A percentile compares a stretch with the other conserved stretches of the same genome.
These are phyloP conservation scores for Entomortierella lignicola DNA, from an alignment of 192 early-diverging fungal species.

Conservation along the genomic window DNA sequence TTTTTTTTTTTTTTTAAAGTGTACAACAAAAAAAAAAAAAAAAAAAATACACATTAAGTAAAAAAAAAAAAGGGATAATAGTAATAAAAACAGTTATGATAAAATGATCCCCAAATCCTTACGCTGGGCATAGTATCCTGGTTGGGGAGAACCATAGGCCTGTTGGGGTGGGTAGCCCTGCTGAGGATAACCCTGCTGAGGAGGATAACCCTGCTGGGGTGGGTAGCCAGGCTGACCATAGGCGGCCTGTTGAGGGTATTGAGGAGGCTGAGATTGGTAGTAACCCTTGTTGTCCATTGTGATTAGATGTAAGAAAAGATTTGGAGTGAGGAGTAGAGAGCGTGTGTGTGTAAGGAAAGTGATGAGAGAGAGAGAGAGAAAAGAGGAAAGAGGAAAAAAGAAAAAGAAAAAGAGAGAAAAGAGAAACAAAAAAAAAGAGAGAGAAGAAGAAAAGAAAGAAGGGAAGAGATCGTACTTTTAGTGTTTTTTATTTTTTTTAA, in stretches of 20 bases:
- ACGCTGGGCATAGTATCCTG: constrained; percentile 15
- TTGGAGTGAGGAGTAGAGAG: constrained; percentile 4
- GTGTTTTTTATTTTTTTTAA: no score
- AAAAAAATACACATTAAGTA: no score
- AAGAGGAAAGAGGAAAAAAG: neutral
- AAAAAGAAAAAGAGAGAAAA: neutral
- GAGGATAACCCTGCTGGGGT: constrained; percentile 11
- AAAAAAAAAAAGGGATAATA: no score
- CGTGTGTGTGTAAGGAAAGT: neutral
- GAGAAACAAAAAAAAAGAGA: constrained; percentile 1
- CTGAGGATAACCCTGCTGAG: constrained; percentile 1
- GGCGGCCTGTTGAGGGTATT: constrained; percentile 30
- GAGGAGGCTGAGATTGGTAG: constrained; percentile 30
- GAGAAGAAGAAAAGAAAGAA: neutral
- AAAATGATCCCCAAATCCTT: no score
- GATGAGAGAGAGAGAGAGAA: neutral
- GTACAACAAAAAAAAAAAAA: neutral
- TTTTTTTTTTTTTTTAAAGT: no score
- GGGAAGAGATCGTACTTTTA: no score
- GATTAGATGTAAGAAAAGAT: neutral
- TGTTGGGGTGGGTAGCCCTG: constrained; percentile 14
- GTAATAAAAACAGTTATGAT: no score
- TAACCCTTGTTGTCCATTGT: constrained; percentile 39
- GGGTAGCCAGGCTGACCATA: constrained; percentile 29
- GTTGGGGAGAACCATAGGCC: constrained; percentile 11